Conservation (phyloP, 2,329 filamentous ascomycete genomes). For the Apiospora rasikravindrae region DNA sequence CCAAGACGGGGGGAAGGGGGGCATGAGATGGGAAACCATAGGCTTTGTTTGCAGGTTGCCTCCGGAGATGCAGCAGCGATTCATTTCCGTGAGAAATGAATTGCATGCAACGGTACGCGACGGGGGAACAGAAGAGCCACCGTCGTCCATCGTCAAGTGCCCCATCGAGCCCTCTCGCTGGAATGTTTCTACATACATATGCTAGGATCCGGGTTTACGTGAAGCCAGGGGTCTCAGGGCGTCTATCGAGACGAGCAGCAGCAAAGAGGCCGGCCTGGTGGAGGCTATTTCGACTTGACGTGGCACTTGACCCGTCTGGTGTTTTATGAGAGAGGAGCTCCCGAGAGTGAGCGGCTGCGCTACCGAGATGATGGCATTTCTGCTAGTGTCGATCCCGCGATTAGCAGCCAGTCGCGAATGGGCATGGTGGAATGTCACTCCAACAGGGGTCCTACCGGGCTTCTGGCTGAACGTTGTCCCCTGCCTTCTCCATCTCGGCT, state of each 20-base stretch:
- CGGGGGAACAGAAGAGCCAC: not conserved
- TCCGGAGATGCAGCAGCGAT: constrained; percentile 1
- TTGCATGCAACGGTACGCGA: not conserved
- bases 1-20: not conserved
- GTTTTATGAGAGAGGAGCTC: constrained; percentile 9
- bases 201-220: not conserved
- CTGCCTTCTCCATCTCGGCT: not conserved
- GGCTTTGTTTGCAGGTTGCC: constrained; percentile 8
- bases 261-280: not conserved
- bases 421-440: constrained; percentile 1
- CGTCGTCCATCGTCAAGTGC: not conserved
- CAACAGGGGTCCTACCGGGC: constrained; percentile 1
- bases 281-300: constrained; percentile 14
- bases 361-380: constrained; percentile 24
- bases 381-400: constrained; percentile 23
- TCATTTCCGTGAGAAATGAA: not conserved
- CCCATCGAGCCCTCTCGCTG: not conserved
- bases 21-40: not conserved
- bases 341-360: constrained; percentile 14
- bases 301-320: constrained; percentile 11
- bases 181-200: not conserved
- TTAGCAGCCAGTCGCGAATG: not conserved
- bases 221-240: not conserved
- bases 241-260: not conserved
- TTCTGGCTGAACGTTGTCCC: not conserved